These are phyloP conservation scores for Cladosporium cucumerinum DNA, from an alignment of 2,329 filamentous ascomycete genomes.

Conservation along the genomic window DNA sequence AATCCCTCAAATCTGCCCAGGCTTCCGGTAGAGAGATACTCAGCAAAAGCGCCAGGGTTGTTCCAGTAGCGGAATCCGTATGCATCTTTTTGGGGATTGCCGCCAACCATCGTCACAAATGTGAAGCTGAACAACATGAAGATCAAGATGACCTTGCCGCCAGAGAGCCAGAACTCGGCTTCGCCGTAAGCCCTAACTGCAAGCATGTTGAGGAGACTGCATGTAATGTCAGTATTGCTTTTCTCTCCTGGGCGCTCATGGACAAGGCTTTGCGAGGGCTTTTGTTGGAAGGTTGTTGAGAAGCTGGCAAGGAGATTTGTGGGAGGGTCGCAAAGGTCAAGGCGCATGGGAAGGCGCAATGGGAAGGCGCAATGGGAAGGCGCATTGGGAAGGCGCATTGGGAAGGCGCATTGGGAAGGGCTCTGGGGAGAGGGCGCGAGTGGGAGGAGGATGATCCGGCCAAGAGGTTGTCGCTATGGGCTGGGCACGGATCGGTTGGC, in stretches of 20 bases:
- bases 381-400: background rate
- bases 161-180: constrained; percentile 51
- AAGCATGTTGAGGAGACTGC: constrained; percentile 42
- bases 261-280: background rate
- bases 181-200: constrained; percentile 47
- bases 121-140: constrained; percentile 43
- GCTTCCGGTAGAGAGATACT: constrained; percentile 29
- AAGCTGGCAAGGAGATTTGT: background rate
- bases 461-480: constrained; percentile 1
- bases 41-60: constrained; percentile 32
- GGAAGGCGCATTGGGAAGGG: background rate
- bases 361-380: background rate
- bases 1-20: constrained; percentile 37
- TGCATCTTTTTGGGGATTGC: constrained; percentile 34
- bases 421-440: background rate
- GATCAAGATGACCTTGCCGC: constrained; percentile 46
- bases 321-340: background rate
- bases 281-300: background rate
- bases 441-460: background rate
- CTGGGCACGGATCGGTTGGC: background rate
- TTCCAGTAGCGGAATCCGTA: constrained; percentile 48
- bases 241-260: background rate
- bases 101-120: constrained; percentile 37
- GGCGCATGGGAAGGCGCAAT: background rate
- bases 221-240: constrained; percentile 13